A percentile compares a stretch with the other conserved stretches of the same genome.
Conservation (phyloP, 306 rosid genomes). For the Bauhinia variegata region DNA sequence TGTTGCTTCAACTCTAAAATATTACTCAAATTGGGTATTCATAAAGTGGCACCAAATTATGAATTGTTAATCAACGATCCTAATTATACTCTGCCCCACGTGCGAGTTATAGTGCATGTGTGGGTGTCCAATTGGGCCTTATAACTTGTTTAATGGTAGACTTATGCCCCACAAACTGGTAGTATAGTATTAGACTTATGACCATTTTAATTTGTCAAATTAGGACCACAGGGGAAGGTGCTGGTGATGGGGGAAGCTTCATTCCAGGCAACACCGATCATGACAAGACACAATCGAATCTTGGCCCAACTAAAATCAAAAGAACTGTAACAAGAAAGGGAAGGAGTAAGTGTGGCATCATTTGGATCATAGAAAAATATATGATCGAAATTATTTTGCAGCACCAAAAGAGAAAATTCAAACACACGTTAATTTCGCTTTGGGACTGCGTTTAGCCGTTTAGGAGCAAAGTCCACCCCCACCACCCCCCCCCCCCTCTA, state of each 20-base stretch:
- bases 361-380: constrained; percentile 34
- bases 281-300: constrained; percentile 46
- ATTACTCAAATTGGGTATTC: neutral
- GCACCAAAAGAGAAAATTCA: neutral
- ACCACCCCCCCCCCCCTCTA: no score
- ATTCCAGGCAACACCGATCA: constrained; percentile 38
- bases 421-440: constrained; percentile 8
- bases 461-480: neutral
- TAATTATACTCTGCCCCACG: constrained; percentile 29
- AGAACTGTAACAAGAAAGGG: constrained; percentile 26
- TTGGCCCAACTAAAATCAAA: constrained; percentile 44
- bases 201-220: constrained; percentile 29
- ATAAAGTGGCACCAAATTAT: neutral
- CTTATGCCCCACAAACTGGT: no score
- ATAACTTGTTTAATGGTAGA: constrained; percentile 38
- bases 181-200: constrained; percentile 30
- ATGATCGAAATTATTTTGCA: neutral
- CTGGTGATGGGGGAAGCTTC: constrained; percentile 29
- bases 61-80: constrained; percentile 6
- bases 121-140: constrained; percentile 46
- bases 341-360: constrained; percentile 41
- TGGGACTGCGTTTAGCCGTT: constrained; percentile 25
- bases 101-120: constrained; percentile 45
- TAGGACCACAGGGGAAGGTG: constrained; percentile 47
- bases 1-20: constrained; percentile 40